These are phyloP conservation scores for Lactarius psammicola DNA, from an alignment of 768 basidiomycete genomes.

Conservation along the genomic window DNA sequence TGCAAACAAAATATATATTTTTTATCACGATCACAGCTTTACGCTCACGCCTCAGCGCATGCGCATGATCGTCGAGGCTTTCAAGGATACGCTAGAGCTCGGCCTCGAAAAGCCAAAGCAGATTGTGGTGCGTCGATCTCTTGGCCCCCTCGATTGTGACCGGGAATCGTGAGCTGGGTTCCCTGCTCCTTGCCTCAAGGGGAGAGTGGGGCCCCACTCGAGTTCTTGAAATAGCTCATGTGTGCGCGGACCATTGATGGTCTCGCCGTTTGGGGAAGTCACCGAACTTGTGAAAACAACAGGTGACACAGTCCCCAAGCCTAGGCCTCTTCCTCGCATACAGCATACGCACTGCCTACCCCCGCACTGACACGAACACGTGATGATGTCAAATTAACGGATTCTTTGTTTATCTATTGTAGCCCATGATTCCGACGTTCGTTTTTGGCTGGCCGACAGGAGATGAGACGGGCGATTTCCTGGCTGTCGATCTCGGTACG, in stretches of 20 bases:
- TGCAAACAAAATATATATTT: conserved; percentile 5
- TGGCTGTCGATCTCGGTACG: conserved; percentile 84
- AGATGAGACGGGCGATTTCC: conserved; percentile 82
- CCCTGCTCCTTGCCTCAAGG: not conserved
- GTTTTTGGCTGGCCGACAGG: conserved; percentile 96
- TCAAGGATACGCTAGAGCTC: conserved; percentile 86
- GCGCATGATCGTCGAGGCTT: conserved; percentile 96
- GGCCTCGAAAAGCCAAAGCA: conserved; percentile 82
- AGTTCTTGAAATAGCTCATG: not conserved
- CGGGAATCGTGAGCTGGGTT: not conserved
- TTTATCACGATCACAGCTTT: conserved; percentile 50
- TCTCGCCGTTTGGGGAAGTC: conserved; percentile 4
- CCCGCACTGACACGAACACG: conserved; percentile 1
- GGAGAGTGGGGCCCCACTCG: not conserved
- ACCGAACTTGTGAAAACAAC: conserved; percentile 3
- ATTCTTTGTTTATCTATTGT: not conserved
- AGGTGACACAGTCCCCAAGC: conserved; percentile 8
- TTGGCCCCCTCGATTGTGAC: conserved; percentile 10
- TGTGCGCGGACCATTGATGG: conserved; percentile 12
- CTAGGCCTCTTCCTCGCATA: conserved; percentile 2
- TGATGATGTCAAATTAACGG: conserved; percentile 15
- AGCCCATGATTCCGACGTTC: conserved; percentile 97
- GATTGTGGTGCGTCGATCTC: conserved; percentile 65
- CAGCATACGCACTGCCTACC: not conserved
- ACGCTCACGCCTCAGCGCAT: conserved; percentile 87